Conservation (phyloP, 1,284 basidiomycete species). For the Apiotrichum gamsii region DNA sequence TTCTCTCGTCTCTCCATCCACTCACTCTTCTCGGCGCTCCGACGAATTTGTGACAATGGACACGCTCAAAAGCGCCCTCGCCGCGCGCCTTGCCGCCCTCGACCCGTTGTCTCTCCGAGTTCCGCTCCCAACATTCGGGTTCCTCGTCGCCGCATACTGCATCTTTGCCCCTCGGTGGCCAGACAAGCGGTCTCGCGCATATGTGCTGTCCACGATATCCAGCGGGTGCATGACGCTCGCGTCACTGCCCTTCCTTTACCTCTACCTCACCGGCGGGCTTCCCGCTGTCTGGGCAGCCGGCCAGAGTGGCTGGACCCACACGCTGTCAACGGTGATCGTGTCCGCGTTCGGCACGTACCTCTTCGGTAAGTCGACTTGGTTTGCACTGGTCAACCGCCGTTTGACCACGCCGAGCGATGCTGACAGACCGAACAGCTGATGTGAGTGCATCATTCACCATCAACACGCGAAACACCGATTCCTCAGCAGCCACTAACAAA, state of each 20-base stretch:
- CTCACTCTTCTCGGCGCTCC: too few relatives aligned
- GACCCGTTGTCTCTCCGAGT: conserved; percentile 30
- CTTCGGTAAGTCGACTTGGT: conserved; percentile 30
- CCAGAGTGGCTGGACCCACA: conserved; percentile 26
- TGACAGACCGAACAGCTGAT: too few relatives aligned
- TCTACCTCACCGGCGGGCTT: conserved; percentile 43
- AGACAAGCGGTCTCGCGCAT: conserved; percentile 51
- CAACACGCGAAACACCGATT: background rate
- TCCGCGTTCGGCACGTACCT: conserved; percentile 43
- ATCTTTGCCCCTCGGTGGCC: conserved; percentile 43
- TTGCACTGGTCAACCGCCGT: too few relatives aligned
- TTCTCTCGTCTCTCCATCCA: too few relatives aligned
- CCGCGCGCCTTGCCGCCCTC: background rate
- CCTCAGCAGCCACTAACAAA: background rate
- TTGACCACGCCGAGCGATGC: too few relatives aligned
- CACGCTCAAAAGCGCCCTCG: background rate
- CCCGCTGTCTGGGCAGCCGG: conserved; percentile 15
- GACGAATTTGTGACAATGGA: too few relatives aligned
- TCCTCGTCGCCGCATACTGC: conserved; percentile 37
- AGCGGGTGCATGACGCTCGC: conserved; percentile 50
- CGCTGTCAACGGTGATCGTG: conserved; percentile 23
- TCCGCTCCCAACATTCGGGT: conserved; percentile 16
- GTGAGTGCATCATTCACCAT: conserved; percentile 6
- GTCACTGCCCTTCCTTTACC: conserved; percentile 52
- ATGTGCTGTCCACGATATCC: conserved; percentile 54